Evolutionary conservation across 306 rosid species (phyloP), one percentile per base, ranked within the genome.

Genomic region (Vigna trinervia): DNA sequence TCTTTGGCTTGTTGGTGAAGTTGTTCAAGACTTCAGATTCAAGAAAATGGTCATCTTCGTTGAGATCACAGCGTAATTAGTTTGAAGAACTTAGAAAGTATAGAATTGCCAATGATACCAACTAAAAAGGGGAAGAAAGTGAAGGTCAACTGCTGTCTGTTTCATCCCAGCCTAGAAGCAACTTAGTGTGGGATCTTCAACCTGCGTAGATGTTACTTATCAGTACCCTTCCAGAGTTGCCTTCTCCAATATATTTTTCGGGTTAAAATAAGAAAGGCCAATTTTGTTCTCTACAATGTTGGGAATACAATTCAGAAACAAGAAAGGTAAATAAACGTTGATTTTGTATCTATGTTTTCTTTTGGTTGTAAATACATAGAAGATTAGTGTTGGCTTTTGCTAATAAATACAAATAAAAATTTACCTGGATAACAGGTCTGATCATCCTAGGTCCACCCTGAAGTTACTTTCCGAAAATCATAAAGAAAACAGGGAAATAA

Each of bases 381-480:
- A 48, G 43, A 63, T 19, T 56, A 23, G 36, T 38, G 64, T 65
- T 32, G 13, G 34, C 30, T 6, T 54, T 57, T 22, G 30, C 19
- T 41, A 54, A 0, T 6, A n/a, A 52, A 28, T n/a, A 34, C 38
- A 34, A 34, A 34, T 34, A 34, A 34, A 36, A 17, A 34, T 9
- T 84, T 83, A 95, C 97, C 86, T 87, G 92, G 71, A 95, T 86
- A 48, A 74, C 8, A 82, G 79, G 61, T 9, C 97, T 90, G 80
- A 95, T 87, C 87, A 75, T 83, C 83, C 98, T 96, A 72, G 98
- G 89, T 75, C 85, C 83, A 22, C 76, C 90, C 97, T 95, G 86
- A 72, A 77, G 60, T 52, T 46, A 80, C 34, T 45, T 59, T 80
- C 36, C 75, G 76, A 71, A 82, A 38, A 78, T 19, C 34, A 23